These are phyloP conservation scores for Penicillium sp. DNA, from an alignment of 2,329 filamentous ascomycete species.

Conservation along the genomic window DNA sequence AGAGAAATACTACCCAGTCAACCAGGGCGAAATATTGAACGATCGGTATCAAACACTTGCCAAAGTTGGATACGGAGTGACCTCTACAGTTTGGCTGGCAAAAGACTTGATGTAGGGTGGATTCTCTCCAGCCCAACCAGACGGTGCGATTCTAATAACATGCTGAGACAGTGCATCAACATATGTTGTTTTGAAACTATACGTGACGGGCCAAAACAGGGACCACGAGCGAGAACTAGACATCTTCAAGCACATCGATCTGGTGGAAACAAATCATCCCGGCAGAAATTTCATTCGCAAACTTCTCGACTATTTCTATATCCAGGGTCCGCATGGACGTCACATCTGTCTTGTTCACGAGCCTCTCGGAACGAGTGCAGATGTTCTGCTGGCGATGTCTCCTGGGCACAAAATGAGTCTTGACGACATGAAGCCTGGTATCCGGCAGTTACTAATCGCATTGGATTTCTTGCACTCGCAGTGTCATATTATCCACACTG, in stretches of 20 bases:
- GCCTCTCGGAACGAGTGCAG: constrained; percentile 12
- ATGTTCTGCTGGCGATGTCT: constrained; percentile 3
- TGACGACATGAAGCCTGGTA: constrained; percentile 7
- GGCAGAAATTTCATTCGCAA: constrained; percentile 14
- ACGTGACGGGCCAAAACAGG: constrained; percentile 7
- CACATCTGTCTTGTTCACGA: constrained; percentile 20
- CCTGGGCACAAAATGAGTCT: background rate
- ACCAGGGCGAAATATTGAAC: constrained; percentile 16
- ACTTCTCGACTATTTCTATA: constrained; percentile 13
- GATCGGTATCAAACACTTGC: constrained; percentile 21
- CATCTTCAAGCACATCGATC: constrained; percentile 17
- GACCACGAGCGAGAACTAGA: constrained; percentile 8
- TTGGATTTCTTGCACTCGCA: constrained; percentile 4
- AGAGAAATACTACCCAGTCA: constrained; percentile 17
- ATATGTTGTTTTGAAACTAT: constrained; percentile 14
- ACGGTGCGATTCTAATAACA: background rate
- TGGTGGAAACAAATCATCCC: constrained; percentile 10
- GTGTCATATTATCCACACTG: constrained; percentile 10
- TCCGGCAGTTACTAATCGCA: background rate
- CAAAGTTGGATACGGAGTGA: constrained; percentile 25
- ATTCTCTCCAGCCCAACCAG: background rate
- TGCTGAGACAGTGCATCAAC: background rate
- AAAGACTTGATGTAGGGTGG: constrained; percentile 14
- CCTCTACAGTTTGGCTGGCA: constrained; percentile 25
- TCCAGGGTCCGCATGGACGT: constrained; percentile 12